phyloP scores from a whole-genome alignment of 805 yeast genomes.

The Candida berthetii region DNA sequence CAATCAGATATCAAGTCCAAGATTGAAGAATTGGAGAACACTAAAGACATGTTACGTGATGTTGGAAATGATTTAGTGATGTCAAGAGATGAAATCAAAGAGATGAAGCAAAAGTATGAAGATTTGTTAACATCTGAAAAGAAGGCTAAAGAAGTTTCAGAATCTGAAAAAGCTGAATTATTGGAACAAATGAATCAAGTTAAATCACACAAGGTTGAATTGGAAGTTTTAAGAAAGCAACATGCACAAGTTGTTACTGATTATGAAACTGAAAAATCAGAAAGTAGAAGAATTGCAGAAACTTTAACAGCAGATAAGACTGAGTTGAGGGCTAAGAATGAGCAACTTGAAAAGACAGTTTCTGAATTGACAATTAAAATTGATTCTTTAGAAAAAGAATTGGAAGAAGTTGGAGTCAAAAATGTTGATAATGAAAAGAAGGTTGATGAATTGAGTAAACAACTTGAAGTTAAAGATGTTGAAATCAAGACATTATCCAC shows the following conservation, averaged over 20 bases:
- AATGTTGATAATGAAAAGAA: neutral
- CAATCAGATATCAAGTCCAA: conserved; percentile 29
- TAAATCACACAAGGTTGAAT: conserved; percentile 17
- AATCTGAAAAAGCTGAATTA: conserved; percentile 6
- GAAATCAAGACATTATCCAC: neutral
- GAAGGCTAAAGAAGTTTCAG: conserved; percentile 8
- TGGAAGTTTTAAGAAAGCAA: conserved; percentile 25
- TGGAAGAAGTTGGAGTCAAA: neutral
- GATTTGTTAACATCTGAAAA: conserved; percentile 9
- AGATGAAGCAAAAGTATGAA: conserved; percentile 10
- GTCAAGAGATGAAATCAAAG: conserved; percentile 54
- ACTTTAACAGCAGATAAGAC: conserved; percentile 17
- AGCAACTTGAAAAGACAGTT: conserved; percentile 3
- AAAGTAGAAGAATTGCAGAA: conserved; percentile 5
- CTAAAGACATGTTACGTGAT: conserved; percentile 69
- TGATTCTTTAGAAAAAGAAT: neutral
- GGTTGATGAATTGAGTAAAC: neutral
- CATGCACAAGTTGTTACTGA: conserved; percentile 25
- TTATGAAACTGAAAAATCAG: conserved; percentile 15
- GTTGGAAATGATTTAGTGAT: conserved; percentile 78
- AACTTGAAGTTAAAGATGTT: neutral
- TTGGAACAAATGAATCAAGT: conserved; percentile 9
- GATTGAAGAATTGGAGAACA: conserved; percentile 57
- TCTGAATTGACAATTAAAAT: conserved; percentile 5
- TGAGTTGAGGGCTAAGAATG: conserved; percentile 4